A percentile compares a stretch with the other conserved stretches of the same genome.
phyloP scores from a whole-genome alignment of 1,139 yeast species.

The Hyphopichia wangnamkhiaoensis region DNA sequence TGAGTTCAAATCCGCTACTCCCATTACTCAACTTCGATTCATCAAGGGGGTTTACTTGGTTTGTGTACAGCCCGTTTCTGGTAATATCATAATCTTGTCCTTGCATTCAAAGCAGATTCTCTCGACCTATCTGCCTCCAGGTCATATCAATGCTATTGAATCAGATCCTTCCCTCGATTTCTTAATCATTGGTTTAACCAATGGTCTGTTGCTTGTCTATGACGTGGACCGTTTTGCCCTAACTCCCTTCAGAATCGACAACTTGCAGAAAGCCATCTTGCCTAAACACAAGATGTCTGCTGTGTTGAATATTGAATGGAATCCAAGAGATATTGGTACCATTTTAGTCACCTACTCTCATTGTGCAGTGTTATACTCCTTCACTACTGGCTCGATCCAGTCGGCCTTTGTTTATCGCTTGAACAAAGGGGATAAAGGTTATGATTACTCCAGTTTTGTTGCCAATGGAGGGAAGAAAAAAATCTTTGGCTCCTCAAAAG shows the following conservation, averaged over 20 bases:
- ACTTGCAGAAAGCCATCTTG: constrained; percentile 63
- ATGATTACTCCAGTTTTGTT: constrained; percentile 28
- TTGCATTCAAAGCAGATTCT: constrained; percentile 62
- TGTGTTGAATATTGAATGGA: constrained; percentile 69
- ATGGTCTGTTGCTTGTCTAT: constrained; percentile 72
- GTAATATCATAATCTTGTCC: constrained; percentile 63
- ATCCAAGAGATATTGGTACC: constrained; percentile 87
- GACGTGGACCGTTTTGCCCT: constrained; percentile 78
- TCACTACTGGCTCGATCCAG: constrained; percentile 60
- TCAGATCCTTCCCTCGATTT: constrained; percentile 89
- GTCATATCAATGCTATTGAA: constrained; percentile 65
- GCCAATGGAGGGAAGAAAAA: constrained; percentile 48
- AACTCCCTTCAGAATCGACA: constrained; percentile 69
- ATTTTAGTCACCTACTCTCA: constrained; percentile 72
- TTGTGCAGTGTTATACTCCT: constrained; percentile 68
- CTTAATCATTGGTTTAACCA: constrained; percentile 76
- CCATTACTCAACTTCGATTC: constrained; percentile 60
- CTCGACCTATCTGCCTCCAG: constrained; percentile 57
- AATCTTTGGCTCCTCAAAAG: constrained; percentile 42
- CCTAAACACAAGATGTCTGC: constrained; percentile 56
- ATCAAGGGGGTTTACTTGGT: constrained; percentile 81
- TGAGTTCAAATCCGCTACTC: constrained; percentile 48
- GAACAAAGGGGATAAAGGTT: constrained; percentile 33
- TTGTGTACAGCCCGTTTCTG: constrained; percentile 53
- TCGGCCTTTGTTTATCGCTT: constrained; percentile 60